Evolutionary conservation across 2,329 filamentous ascomycete genomes (phyloP).

Genomic region (Fragosphaeria purpurea): DNA sequence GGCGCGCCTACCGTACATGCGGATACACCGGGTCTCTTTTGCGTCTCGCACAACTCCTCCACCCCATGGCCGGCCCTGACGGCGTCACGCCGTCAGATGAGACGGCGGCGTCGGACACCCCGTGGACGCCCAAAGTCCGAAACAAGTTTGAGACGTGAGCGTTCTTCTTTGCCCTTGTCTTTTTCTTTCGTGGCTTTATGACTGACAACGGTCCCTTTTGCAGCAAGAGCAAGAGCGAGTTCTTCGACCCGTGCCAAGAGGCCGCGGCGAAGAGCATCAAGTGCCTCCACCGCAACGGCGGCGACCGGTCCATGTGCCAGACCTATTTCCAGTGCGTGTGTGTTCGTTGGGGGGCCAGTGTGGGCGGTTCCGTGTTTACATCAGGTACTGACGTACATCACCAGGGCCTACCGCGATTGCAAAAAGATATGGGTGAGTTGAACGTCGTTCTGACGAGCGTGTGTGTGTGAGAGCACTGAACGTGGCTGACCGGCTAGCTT

Average conservation of each 20-base stretch:
- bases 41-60: too few relatives aligned
- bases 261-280: slow-evolving; percentile 75
- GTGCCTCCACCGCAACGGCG: slow-evolving; percentile 80
- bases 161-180: neutral
- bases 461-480: neutral
- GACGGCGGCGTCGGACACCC: slow-evolving; percentile 12
- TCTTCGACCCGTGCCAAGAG: slow-evolving; percentile 91
- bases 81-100: too few relatives aligned
- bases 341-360: too few relatives aligned
- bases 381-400: neutral
- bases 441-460: neutral
- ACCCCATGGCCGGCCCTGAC: too few relatives aligned
- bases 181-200: neutral
- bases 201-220: neutral
- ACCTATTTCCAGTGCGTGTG: slow-evolving; percentile 79
- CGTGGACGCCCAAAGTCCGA: slow-evolving; percentile 51
- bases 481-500: slow-evolving; percentile 12
- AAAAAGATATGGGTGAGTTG: slow-evolving; percentile 80
- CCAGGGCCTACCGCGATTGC: slow-evolving; percentile 83
- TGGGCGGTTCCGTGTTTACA: neutral
- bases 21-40: too few relatives aligned
- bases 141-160: slow-evolving; percentile 55
- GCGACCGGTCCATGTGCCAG: slow-evolving; percentile 77
- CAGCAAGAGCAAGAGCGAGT: slow-evolving; percentile 83
- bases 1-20: too few relatives aligned